Evolutionary conservation across 371 early-diverging fungal species (phyloP).

Genomic region (Rhizopus sp.): DNA sequence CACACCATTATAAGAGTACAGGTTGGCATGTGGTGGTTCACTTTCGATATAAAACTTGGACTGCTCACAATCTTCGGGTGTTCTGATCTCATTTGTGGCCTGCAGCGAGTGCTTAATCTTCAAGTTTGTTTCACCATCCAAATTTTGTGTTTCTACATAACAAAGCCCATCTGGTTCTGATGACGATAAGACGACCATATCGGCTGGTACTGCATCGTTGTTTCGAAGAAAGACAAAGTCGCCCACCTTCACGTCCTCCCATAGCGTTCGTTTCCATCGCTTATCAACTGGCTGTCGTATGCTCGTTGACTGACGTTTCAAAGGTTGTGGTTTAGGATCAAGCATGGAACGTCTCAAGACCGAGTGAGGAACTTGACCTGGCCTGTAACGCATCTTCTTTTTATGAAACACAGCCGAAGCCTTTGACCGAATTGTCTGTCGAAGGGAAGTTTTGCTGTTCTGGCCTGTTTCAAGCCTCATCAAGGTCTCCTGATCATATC

Average conservation of each 20-base stretch:
- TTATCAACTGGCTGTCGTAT: slow-evolving; percentile 34
- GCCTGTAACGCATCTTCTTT: slow-evolving; percentile 46
- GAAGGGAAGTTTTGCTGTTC: slow-evolving; percentile 5
- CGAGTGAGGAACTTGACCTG: slow-evolving; percentile 53
- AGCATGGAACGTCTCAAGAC: slow-evolving; percentile 33
- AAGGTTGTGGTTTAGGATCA: slow-evolving; percentile 5
- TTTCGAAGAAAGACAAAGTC: slow-evolving; percentile 87
- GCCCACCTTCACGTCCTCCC: slow-evolving; percentile 91
- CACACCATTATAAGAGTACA: slow-evolving; percentile 79
- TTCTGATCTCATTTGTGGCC: slow-evolving; percentile 49
- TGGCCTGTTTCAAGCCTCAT: slow-evolving; percentile 3
- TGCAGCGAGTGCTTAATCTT: slow-evolving; percentile 62
- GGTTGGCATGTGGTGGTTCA: slow-evolving; percentile 82
- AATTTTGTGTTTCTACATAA: slow-evolving; percentile 83
- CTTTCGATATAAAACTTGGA: slow-evolving; percentile 70
- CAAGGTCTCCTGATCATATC: slow-evolving; percentile 2
- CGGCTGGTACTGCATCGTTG: slow-evolving; percentile 92
- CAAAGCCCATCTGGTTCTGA: slow-evolving; percentile 69
- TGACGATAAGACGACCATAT: slow-evolving; percentile 69
- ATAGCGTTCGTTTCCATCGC: slow-evolving; percentile 59
- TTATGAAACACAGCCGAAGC: slow-evolving; percentile 12
- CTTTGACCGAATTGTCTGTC: neutral
- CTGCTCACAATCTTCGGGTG: slow-evolving; percentile 57
- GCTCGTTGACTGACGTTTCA: slow-evolving; percentile 11
- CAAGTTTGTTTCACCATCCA: slow-evolving; percentile 89